Conservation (phyloP, 768 basidiomycete genomes). For the Hericium erinaceus region DNA sequence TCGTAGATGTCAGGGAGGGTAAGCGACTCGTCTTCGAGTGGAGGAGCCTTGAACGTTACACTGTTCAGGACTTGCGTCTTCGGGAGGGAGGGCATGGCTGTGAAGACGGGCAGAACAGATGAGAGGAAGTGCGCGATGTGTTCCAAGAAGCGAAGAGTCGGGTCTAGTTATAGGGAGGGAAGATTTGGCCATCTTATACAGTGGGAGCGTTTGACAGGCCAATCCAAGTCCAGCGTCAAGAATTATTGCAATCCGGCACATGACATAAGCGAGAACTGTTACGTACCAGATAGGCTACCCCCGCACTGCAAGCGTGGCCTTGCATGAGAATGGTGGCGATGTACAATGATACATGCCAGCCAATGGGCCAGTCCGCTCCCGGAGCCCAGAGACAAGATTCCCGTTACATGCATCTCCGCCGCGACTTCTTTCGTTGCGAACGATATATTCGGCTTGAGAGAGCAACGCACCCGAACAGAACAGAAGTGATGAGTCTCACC, state of each 20-base stretch:
- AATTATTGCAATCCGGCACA: not conserved
- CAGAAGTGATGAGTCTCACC: no score
- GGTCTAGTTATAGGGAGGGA: not conserved
- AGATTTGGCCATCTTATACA: not conserved
- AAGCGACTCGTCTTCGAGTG: constrained; percentile 12
- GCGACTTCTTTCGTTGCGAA: no score
- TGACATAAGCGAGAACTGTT: not conserved
- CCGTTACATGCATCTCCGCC: no score
- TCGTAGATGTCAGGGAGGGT: constrained; percentile 20
- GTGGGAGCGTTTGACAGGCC: not conserved
- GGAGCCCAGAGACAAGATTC: no score
- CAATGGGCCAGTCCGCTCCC: no score
- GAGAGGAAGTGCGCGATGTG: not conserved
- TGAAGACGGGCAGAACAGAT: not conserved
- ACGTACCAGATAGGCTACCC: not conserved
- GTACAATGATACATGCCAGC: no score
- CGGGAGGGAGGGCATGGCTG: constrained; percentile 10
- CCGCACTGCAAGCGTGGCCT: no score
- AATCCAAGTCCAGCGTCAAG: no score
- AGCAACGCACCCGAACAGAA: no score
- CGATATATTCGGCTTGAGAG: no score
- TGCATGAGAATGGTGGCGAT: no score
- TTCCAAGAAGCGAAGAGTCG: not conserved
- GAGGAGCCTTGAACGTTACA: constrained; percentile 16
- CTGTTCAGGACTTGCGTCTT: constrained; percentile 14